phyloP scores from a whole-genome alignment of 1,284 basidiomycete genomes.

The Cutaneotrichosporon curvatum region DNA sequence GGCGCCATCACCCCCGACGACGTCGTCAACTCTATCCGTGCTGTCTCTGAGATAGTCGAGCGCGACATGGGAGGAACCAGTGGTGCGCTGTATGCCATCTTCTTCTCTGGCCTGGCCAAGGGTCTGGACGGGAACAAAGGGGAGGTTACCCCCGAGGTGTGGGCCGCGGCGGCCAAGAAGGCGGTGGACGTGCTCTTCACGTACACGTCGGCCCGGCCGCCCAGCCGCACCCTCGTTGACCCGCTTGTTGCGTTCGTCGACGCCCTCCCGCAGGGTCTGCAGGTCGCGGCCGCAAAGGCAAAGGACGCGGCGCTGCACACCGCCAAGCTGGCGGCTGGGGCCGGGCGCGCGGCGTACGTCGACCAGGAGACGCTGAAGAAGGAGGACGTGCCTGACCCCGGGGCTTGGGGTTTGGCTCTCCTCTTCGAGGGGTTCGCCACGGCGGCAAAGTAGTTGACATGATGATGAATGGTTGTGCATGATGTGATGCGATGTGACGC shows the following conservation, averaged over 20 bases:
- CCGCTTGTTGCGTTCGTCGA: conserved; percentile 76
- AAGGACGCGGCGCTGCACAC: conserved; percentile 60
- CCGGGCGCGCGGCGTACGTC: conserved; percentile 82
- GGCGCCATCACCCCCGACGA: conserved; percentile 56
- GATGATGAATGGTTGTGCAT: too few relatives aligned
- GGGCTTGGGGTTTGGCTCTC: conserved; percentile 80
- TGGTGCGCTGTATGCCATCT: conserved; percentile 86
- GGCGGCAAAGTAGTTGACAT: conserved; percentile 1
- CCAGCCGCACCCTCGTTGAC: conserved; percentile 84
- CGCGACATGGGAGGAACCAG: conserved; percentile 87
- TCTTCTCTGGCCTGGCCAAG: conserved; percentile 66
- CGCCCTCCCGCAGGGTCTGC: conserved; percentile 50
- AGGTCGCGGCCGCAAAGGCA: conserved; percentile 58
- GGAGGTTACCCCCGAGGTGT: conserved; percentile 52
- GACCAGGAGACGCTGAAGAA: conserved; percentile 63
- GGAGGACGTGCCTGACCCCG: conserved; percentile 72
- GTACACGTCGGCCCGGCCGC: conserved; percentile 81
- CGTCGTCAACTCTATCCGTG: conserved; percentile 58
- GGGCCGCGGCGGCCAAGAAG: conserved; percentile 56
- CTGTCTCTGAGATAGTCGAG: conserved; percentile 60
- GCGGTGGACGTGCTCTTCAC: conserved; percentile 70
- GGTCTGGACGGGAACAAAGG: conserved; percentile 29
- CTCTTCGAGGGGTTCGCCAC: conserved; percentile 55
- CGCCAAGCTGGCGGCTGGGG: conserved; percentile 74
- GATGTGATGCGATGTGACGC: too few relatives aligned